These are phyloP conservation scores for Solanum commersonii DNA, from an alignment of 257 asterid species.

Conservation along the genomic window DNA sequence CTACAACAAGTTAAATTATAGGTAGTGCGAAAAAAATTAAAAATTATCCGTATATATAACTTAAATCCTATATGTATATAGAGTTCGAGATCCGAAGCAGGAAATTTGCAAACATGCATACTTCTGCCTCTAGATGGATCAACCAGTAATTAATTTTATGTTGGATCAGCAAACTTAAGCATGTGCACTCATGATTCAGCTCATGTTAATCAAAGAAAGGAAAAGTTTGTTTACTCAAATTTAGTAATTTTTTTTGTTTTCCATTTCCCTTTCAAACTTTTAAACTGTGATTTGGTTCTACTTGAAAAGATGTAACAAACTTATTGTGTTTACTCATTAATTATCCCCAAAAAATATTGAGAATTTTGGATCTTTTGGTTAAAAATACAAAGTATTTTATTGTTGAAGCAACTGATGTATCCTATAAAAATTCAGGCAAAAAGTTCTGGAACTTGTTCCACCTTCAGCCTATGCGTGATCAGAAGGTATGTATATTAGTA, in stretches of 20 bases:
- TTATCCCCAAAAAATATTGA: background rate
- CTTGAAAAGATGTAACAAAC: background rate
- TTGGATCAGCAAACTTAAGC: background rate
- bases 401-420: background rate
- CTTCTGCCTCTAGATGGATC: background rate
- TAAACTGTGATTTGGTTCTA: background rate
- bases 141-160: background rate
- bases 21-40: background rate
- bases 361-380: background rate
- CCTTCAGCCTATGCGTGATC: slow-evolving; percentile 99
- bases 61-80: background rate
- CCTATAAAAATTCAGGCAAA: slow-evolving; percentile 40
- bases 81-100: background rate
- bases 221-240: background rate
- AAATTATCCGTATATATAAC: background rate
- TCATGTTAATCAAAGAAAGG: background rate
- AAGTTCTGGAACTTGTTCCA: slow-evolving; percentile 99
- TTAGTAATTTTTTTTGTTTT: background rate
- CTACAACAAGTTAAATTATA: background rate
- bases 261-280: background rate
- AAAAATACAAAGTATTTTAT: background rate
- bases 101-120: background rate
- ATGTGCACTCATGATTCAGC: background rate
- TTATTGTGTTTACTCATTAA: background rate
- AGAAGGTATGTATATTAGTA: slow-evolving; percentile 45